phyloP scores from a whole-genome alignment of 2,329 filamentous ascomycete species.

The Epichloe sp. region DNA sequence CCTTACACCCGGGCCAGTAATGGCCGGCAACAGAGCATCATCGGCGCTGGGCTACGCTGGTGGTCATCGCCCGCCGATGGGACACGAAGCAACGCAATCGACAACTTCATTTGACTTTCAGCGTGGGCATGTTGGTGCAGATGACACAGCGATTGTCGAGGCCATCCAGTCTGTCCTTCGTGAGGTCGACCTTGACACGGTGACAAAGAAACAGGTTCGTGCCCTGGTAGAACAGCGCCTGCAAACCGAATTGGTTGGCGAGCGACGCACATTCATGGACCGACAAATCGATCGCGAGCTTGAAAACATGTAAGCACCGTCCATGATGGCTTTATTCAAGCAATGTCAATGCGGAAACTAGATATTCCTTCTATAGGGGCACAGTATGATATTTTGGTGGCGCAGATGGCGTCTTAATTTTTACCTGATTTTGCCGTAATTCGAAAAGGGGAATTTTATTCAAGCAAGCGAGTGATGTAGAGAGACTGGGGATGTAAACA shows the following conservation, averaged over 20 bases:
- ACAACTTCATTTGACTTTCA: conserved; percentile 48
- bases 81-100: conserved; percentile 33
- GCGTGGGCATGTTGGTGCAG: conserved; percentile 49
- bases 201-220: conserved; percentile 94
- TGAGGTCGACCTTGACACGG: conserved; percentile 89
- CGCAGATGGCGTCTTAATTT: not conserved
- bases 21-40: conserved; percentile 24
- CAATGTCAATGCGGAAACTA: not conserved
- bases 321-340: not conserved
- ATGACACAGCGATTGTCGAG: conserved; percentile 68
- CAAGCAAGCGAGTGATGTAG: not conserved
- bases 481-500: not conserved
- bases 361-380: not conserved
- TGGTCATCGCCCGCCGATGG: conserved; percentile 33
- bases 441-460: not conserved
- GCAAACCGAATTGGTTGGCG: conserved; percentile 76
- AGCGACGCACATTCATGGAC: conserved; percentile 82
- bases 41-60: conserved; percentile 34
- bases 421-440: not conserved
- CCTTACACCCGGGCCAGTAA: conserved; percentile 30
- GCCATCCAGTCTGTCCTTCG: conserved; percentile 70
- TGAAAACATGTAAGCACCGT: conserved; percentile 63
- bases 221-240: conserved; percentile 86
- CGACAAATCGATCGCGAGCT: conserved; percentile 86
- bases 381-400: not conserved